Percentiles rank a stretch among this genome's conserved stretches.
phyloP scores from a whole-genome alignment of 257 asterid genomes.

The Gentiana macrophylla region DNA sequence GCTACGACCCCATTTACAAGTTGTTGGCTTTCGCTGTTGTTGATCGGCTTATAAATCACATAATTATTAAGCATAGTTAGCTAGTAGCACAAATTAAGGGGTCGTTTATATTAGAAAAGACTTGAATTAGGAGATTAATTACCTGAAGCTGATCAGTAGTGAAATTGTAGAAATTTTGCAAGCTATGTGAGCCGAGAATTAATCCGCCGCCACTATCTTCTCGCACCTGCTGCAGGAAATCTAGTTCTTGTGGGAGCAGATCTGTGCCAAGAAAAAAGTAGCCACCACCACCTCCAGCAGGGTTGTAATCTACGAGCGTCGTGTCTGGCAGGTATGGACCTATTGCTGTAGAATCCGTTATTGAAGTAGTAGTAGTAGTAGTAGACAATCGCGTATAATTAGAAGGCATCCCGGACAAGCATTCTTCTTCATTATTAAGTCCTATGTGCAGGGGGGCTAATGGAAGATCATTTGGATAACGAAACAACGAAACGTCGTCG shows the following conservation, averaged over 20 bases:
- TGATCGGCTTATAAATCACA: conserved; percentile 30
- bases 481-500: conserved; percentile 14
- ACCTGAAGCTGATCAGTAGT: conserved; percentile 63
- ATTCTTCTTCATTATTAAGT: conserved; percentile 38
- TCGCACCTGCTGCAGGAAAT: conserved; percentile 22
- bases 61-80: neutral
- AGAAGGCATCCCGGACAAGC: conserved; percentile 28
- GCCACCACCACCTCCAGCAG: conserved; percentile 23
- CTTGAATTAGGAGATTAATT: neutral
- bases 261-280: conserved; percentile 39
- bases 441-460: conserved; percentile 22
- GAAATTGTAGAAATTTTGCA: conserved; percentile 43
- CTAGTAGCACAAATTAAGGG: too few species aligned
- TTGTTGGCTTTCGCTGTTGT: conserved; percentile 47
- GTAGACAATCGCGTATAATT: conserved; percentile 26
- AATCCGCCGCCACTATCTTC: conserved; percentile 39
- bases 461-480: conserved; percentile 18
- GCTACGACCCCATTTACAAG: conserved; percentile 38
- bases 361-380: conserved; percentile 23
- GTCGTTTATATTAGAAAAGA: too few species aligned
- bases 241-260: conserved; percentile 48
- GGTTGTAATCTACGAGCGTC: conserved; percentile 31
- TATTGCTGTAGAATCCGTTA: conserved; percentile 34
- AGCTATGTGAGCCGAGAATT: conserved; percentile 37
- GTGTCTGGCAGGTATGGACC: conserved; percentile 34